Conservation (phyloP, 139 green algal genomes). For the Axilococcus clingmanii region DNA sequence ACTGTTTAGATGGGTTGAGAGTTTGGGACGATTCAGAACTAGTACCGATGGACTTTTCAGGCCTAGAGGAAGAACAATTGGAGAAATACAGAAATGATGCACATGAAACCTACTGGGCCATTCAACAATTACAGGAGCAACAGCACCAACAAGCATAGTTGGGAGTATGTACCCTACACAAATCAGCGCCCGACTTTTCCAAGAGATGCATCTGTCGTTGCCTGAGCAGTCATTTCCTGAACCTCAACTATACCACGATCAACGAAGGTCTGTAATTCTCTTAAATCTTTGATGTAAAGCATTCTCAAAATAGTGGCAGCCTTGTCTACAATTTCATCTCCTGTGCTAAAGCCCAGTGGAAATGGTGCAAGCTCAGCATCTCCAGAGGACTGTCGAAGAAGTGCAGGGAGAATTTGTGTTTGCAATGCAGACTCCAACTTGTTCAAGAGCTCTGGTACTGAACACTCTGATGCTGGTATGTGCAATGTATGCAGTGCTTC, state of each 20-base stretch:
- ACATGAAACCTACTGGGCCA: conserved; percentile 19
- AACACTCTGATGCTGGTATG: too few relatives aligned
- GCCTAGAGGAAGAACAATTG: neutral
- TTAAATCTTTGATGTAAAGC: conserved; percentile 51
- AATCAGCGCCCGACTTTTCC: conserved; percentile 33
- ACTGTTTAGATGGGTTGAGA: conserved; percentile 12
- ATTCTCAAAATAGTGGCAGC: conserved; percentile 50
- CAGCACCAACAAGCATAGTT: too few relatives aligned
- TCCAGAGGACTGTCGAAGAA: too few relatives aligned
- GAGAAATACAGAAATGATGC: conserved; percentile 12
- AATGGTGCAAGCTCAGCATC: too few relatives aligned
- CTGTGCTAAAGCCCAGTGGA: conserved; percentile 27
- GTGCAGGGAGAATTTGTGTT: too few relatives aligned
- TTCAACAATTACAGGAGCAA: neutral
- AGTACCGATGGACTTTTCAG: too few relatives aligned
- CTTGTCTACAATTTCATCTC: conserved; percentile 34
- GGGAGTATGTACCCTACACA: too few relatives aligned
- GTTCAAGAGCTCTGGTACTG: too few relatives aligned
- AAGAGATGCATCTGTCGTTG: conserved; percentile 41
- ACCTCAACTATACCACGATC: conserved; percentile 10
- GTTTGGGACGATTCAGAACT: conserved; percentile 12
- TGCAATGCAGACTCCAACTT: too few relatives aligned
- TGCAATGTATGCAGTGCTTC: too few relatives aligned
- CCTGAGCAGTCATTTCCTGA: conserved; percentile 53
- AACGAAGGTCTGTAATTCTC: conserved; percentile 27